These are phyloP conservation scores for Metschnikowia dekortorum DNA, from an alignment of 805 yeast genomes.

Conservation along the genomic window DNA sequence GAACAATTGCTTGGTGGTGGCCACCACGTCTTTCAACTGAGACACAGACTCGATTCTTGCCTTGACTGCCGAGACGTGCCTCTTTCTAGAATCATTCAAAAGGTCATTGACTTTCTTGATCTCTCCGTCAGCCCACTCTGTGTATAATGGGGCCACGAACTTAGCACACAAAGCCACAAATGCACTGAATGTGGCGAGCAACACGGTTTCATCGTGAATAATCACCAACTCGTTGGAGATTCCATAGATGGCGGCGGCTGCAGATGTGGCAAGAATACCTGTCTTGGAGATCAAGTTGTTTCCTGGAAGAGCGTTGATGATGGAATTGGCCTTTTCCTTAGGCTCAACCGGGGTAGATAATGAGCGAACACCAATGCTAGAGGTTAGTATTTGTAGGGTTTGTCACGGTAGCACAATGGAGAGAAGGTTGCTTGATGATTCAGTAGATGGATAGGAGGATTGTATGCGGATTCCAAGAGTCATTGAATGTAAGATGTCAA, in stretches of 20 bases:
- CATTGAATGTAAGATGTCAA: too few relatives aligned
- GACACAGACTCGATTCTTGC: conserved; percentile 85
- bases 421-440: too few relatives aligned
- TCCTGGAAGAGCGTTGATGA: conserved; percentile 93
- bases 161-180: conserved; percentile 75
- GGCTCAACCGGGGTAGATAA: conserved; percentile 75
- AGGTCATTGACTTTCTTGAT: conserved; percentile 74
- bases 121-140: conserved; percentile 88
- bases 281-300: conserved; percentile 84
- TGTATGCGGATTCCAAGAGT: too few relatives aligned
- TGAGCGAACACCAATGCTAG: conserved; percentile 58
- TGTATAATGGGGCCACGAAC: conserved; percentile 90
- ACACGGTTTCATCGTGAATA: conserved; percentile 88
- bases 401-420: neutral
- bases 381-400: conserved; percentile 28
- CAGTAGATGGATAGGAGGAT: too few relatives aligned
- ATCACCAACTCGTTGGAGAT: conserved; percentile 90
- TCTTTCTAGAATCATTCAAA: conserved; percentile 81
- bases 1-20: conserved; percentile 86
- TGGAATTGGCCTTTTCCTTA: conserved; percentile 82
- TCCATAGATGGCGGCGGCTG: conserved; percentile 93
- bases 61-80: conserved; percentile 90
- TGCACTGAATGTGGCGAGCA: conserved; percentile 75
- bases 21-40: conserved; percentile 86
- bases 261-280: conserved; percentile 88